Evolutionary conservation across 2,329 filamentous ascomycete genomes (phyloP), one percentile per base, ranked within the genome.

Genomic region (Penicillium frequentans): DNA sequence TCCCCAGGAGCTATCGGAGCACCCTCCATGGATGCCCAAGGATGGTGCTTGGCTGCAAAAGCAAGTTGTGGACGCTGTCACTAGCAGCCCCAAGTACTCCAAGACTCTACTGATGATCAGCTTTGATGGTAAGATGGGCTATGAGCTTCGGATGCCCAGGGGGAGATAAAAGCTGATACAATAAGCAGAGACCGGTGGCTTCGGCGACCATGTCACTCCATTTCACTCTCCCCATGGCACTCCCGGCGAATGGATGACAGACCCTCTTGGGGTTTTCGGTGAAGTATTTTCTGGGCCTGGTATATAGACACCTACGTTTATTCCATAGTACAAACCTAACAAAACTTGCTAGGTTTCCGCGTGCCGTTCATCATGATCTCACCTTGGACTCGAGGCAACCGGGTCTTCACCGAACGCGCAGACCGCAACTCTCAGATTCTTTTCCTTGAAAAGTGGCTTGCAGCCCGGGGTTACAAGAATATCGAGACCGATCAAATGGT

Each of bases 31-130:
- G 62, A 74, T 76, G 43, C 82, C 82, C 2, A 77, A 76, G 57
- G 82, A 84, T 56, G 82, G 82, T n/a, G 81, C 75, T 5, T 85
- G 82, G 81, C 71, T 85, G 37, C 80, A 84, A 65, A 77, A 81
- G 64, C 72, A 81, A 63, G 73, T 85, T 7, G 78, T 82, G 16
- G 73, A 82, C 54, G 79, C 81, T 3, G 79, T 85, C 5, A 79
- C 76, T 13, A 73, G 73, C 52, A 81, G 81, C 21, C 79, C 79
- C 6, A 76, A 75, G 44, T 85, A 83, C 45, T 75, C 73, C 21
- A 83, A 33, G 31, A 33, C 81, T 2, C 76, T 73, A 0, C 65
- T 84, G 45, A 78, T 83, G 56, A 77, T 81, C 66, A 77, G 80
- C 62, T 84, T 73, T 70, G 82, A 77, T 59, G 31, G 31, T 33